Conservation (phyloP, 2,329 filamentous ascomycete species). For the Verticillium alfalfae region DNA sequence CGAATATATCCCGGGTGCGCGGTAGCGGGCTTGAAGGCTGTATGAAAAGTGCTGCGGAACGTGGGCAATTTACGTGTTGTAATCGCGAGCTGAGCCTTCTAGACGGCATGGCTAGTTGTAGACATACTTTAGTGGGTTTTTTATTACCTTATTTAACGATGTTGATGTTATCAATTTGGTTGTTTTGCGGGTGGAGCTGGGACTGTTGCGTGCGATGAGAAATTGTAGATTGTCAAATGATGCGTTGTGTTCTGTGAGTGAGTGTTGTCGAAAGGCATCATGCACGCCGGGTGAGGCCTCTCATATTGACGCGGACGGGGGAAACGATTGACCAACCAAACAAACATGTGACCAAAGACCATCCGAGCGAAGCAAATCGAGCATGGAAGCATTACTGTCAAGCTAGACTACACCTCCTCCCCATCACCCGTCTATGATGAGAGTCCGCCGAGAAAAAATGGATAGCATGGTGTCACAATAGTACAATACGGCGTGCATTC, state of each 20-base stretch:
- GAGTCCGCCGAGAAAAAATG: constrained; percentile 26
- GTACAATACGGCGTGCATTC: constrained; percentile 37
- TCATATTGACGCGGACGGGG: neutral
- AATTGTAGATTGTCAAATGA: no score
- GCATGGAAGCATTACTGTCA: constrained; percentile 19
- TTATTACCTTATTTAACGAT: neutral
- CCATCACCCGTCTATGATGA: constrained; percentile 42
- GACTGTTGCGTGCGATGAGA: neutral
- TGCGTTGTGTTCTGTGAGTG: no score
- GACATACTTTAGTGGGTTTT: neutral
- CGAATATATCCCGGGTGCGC: neutral
- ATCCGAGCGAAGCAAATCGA: neutral
- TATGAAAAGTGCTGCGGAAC: neutral
- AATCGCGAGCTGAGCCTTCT: neutral
- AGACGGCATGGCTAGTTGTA: neutral
- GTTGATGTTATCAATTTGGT: neutral
- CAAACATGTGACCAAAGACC: neutral
- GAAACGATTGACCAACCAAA: neutral
- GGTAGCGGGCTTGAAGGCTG: neutral
- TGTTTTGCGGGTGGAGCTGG: neutral
- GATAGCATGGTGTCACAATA: constrained; percentile 43
- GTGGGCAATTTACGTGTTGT: neutral
- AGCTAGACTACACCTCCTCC: constrained; percentile 36
- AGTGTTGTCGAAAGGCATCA: no score
- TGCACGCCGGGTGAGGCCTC: no score